Base-by-base conservation (phyloP, 345 rosid genomes). In the Gossypium anomalum region DNA sequence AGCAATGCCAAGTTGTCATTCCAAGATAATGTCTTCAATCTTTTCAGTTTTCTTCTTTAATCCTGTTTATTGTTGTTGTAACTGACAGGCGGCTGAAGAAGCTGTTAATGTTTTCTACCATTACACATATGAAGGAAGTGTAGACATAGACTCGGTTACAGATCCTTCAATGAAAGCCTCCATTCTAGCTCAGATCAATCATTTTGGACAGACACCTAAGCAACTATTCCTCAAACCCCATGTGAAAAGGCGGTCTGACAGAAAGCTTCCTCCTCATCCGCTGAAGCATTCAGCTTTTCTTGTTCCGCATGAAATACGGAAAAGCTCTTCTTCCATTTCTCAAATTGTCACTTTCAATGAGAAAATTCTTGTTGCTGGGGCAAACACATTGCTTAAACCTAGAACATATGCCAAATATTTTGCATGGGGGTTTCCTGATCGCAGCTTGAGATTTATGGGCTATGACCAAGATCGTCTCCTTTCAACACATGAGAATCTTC, bases 141-240 rank as follows among this genome's bases (percentile, higher is more conserved):
- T 96, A 75, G 99, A 96, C 82, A 96, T 96, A 70, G 99, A 96
- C 85, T 89, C 97, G 10, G 99, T 96, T 75, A 87, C 90, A 58
- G 99, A 96, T 77, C 98, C 99, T 44, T 97, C 98, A 25, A 84
- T 96, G 99, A 96, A 96, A 86, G 99, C 99, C 73, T 89, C 99
- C 75, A 96, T 96, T 79, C 87, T 96, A 61, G 99, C 99, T 44
- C 99, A 96, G 77, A 96, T 96, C 79, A 96, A 96, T 82, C 98
- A 96, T 84, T 96, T 96, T 82, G 99, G 99, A 53, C 99, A 96
- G 83, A 96, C 99, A 68, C 99, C 99, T 16, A 96, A 96, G 84
- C 99, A 96, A 76, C 90, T 96, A 47, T 96, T 96, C 86, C 92
- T 78, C 76, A 96, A 96, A 78, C 81, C 99, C 79, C 99, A 96